Base-by-base conservation (phyloP, 1,139 yeast genomes). In the Chernovozyma aurita region DNA sequence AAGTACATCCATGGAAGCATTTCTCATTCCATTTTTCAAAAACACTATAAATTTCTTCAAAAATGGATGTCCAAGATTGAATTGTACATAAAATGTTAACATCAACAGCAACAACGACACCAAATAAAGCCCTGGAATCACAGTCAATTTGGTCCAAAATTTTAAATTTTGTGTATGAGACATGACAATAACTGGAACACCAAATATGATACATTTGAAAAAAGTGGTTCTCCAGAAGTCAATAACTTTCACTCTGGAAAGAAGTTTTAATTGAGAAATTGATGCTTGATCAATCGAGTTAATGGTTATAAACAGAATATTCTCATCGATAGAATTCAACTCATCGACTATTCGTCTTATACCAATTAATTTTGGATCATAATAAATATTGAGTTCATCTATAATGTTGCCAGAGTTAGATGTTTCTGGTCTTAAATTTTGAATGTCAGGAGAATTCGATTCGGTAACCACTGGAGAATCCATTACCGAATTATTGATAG, bases 1-100 rank as follows among this genome's bases (percentile, higher is more conserved):
- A 43, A 94, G 69, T 2, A 90, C 87, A 58, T 94, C 98, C 98
- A 94, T 94, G 16, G 94, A 88, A n/a, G 97, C 95, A 33, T 59
- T 62, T 28, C 44, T 50, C 18, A 84, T 71, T 6, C 78, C 72
- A 47, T 84, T 87, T 38, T 65, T 65, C 14, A 88, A 44, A n/a
- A 95, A 82, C 33, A 72, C 73, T 49, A 61, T 67, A 9, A 94
- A 77, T 41, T 85, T 81, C 34, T 59, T 65, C 55, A 79, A 77
- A 50, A 87, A 92, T 26, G 72, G 69, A 8, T 62, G 51, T 1
- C 85, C 97, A 42, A 80, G 73, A 21, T 72, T 65, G 48, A 85
- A 77, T 52, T 86, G 92, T 31, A 90, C 69, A 46, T 82, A 85
- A 1, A 81, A 56, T 0, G 90, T 74, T 3, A 88, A 53, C 0